Conservation (phyloP, 2,329 filamentous ascomycete genomes). For the Ceratocystiopsis brevicomis region DNA sequence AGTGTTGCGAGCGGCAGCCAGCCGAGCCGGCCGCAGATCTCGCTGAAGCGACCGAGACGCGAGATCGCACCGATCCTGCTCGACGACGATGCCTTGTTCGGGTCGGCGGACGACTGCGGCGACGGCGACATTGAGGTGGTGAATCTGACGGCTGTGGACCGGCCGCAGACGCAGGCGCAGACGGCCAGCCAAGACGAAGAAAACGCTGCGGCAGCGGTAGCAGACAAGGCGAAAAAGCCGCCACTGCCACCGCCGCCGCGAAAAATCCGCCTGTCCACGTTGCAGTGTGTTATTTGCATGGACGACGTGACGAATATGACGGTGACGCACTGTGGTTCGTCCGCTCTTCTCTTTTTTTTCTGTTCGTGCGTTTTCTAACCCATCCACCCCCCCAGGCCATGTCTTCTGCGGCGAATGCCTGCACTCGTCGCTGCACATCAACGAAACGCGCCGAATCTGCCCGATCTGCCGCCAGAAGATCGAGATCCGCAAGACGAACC, state of each 20-base stretch:
- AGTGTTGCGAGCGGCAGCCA: not conserved
- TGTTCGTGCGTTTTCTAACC: not conserved
- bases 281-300: constrained; percentile 52
- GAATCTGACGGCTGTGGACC: constrained; percentile 18
- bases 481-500: constrained; percentile 20
- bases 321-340: constrained; percentile 48
- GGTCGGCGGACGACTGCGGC: constrained; percentile 7
- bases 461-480: constrained; percentile 45
- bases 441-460: constrained; percentile 36
- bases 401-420: constrained; percentile 46
- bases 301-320: constrained; percentile 38
- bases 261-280: constrained; percentile 33
- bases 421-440: constrained; percentile 38
- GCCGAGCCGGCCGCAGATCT: not conserved
- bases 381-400: constrained; percentile 28
- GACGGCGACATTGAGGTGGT: constrained; percentile 14
- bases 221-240: not conserved
- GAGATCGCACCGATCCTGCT: not conserved
- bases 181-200: not conserved
- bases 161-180: not conserved
- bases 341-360: not conserved
- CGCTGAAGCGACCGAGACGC: constrained; percentile 1
- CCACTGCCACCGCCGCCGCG: constrained; percentile 4
- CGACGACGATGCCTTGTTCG: constrained; percentile 4
- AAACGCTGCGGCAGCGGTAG: not conserved